Conservation (phyloP, 169 alveolate genomes). For the Plasmodium chabaudi region DNA sequence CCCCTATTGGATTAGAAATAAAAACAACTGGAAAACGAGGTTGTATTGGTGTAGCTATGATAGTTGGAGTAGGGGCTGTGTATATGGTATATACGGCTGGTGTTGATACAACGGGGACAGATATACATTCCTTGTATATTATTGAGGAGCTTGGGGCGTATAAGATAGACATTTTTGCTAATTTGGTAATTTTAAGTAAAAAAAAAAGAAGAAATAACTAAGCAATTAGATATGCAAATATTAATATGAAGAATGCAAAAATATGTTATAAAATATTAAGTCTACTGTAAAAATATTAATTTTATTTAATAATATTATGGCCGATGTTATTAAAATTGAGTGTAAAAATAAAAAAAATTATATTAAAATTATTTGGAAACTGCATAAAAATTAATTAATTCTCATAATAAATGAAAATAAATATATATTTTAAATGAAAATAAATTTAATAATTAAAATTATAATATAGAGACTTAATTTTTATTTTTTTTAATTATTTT, state of each 20-base stretch:
- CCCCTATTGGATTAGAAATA: constrained; percentile 20
- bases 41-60: constrained; percentile 41
- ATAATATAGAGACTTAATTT: too few relatives aligned
- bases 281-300: not conserved
- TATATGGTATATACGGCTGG: constrained; percentile 25
- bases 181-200: not conserved
- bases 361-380: too few relatives aligned
- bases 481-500: too few relatives aligned
- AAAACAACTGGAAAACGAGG: constrained; percentile 17
- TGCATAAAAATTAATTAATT: too few relatives aligned
- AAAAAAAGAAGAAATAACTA: constrained; percentile 8
- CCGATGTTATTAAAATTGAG: not conserved
- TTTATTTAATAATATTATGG: not conserved
- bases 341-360: too few relatives aligned
- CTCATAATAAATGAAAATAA: too few relatives aligned
- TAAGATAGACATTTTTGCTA: constrained; percentile 49
- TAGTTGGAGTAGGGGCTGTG: constrained; percentile 14
- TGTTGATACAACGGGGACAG: constrained; percentile 46
- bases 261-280: constrained; percentile 2
- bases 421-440: too few relatives aligned
- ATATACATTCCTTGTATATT: constrained; percentile 40
- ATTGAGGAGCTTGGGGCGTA: constrained; percentile 27
- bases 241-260: not conserved
- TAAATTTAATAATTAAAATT: too few relatives aligned
- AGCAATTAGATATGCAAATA: not conserved